Conservation (phyloP, 1,284 basidiomycete species). For the Ustilago crameri region DNA sequence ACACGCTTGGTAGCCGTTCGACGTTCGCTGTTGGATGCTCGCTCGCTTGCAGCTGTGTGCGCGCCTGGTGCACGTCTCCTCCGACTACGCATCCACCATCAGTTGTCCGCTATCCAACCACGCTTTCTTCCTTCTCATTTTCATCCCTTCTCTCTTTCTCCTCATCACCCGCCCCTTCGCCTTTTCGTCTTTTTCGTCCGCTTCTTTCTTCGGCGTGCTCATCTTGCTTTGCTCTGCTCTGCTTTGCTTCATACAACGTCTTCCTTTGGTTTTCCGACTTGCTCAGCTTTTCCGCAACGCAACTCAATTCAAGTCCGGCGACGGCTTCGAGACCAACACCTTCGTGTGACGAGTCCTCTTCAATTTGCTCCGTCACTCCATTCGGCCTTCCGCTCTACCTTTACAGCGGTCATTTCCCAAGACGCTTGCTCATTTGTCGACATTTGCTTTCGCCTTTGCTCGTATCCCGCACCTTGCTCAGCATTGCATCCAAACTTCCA, state of each 20-base stretch:
- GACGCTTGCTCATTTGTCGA: not conserved
- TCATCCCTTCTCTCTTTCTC: no score
- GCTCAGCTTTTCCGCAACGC: not conserved
- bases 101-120: no score
- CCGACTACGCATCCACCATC: no score
- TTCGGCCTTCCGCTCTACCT: not conserved
- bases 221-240: not conserved
- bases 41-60: no score
- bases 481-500: no score
- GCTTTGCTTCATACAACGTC: not conserved
- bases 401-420: not conserved
- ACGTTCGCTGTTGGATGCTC: no score
- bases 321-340: not conserved
- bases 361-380: constrained; percentile 2
- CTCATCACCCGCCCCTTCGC: not conserved
- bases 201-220: no score
- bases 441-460: not conserved
- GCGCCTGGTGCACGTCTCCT: no score
- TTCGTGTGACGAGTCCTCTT: not conserved
- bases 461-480: no score
- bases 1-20: no score
- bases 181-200: no score
- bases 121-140: no score
- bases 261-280: not conserved
- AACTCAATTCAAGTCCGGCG: not conserved